A percentile compares a stretch with the other conserved stretches of the same genome.
These are phyloP conservation scores for Mycosarcoma maydis DNA, from an alignment of 1,284 basidiomycete species.

Conservation along the genomic window DNA sequence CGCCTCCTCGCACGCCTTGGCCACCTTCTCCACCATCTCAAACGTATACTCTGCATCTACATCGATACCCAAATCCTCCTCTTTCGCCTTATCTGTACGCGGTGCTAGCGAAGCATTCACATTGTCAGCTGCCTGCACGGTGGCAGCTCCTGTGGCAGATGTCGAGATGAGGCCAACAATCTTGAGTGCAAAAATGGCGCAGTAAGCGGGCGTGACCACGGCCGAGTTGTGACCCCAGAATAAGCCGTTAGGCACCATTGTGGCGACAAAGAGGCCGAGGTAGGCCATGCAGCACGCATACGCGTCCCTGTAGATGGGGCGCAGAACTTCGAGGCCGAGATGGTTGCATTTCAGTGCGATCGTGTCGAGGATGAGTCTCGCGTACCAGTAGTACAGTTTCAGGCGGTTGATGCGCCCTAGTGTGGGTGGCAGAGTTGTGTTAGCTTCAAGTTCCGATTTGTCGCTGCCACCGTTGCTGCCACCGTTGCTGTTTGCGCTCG, in stretches of 20 bases:
- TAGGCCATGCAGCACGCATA: conserved; percentile 51
- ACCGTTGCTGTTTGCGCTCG: background rate
- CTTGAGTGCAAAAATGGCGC: conserved; percentile 50
- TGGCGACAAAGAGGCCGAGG: conserved; percentile 51
- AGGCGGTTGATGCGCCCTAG: conserved; percentile 22
- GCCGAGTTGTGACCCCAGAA: conserved; percentile 49
- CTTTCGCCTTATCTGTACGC: conserved; percentile 4
- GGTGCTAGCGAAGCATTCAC: conserved; percentile 8
- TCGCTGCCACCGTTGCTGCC: background rate
- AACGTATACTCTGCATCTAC: conserved; percentile 49
- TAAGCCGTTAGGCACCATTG: conserved; percentile 41
- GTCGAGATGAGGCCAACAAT: conserved; percentile 39
- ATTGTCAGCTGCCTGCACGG: background rate
- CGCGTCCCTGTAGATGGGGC: conserved; percentile 50
- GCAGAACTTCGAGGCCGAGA: conserved; percentile 22
- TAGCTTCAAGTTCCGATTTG: conserved; percentile 1
- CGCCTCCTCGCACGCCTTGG: conserved; percentile 44
- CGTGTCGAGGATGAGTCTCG: conserved; percentile 41
- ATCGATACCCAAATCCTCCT: conserved; percentile 24
- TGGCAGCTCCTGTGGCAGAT: background rate
- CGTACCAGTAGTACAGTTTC: conserved; percentile 52
- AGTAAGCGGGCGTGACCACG: conserved; percentile 52
- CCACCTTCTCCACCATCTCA: conserved; percentile 46
- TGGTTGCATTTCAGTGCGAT: conserved; percentile 46
- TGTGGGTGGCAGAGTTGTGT: conserved; percentile 18